A percentile compares a stretch with the other conserved stretches of the same genome.
Evolutionary conservation across 1,139 yeast genomes (phyloP).

Genomic region (Yamadazyma dendronema): DNA sequence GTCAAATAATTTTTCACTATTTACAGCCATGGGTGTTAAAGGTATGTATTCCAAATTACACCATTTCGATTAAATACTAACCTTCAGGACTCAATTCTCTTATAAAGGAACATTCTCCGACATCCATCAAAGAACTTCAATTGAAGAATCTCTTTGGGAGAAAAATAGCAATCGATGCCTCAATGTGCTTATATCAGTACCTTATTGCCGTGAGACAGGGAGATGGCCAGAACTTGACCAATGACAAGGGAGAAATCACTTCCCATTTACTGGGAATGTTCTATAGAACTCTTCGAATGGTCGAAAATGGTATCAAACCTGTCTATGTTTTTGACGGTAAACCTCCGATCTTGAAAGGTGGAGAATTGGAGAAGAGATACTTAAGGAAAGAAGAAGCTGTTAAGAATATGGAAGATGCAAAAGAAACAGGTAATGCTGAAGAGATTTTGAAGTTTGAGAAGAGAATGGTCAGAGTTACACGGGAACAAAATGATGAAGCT

Average conservation of each 20-base stretch:
- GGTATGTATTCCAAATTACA: no score
- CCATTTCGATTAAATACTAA: slow-evolving; percentile 14
- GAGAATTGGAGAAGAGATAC: slow-evolving; percentile 85
- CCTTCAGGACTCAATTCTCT: slow-evolving; percentile 66
- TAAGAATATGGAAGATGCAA: slow-evolving; percentile 66
- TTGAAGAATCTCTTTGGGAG: slow-evolving; percentile 87
- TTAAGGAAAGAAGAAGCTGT: slow-evolving; percentile 82
- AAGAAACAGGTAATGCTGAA: slow-evolving; percentile 77
- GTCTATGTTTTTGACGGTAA: slow-evolving; percentile 96
- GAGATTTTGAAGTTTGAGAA: slow-evolving; percentile 78
- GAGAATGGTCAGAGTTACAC: slow-evolving; percentile 82
- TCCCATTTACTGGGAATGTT: slow-evolving; percentile 95
- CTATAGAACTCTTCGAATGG: slow-evolving; percentile 84
- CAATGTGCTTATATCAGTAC: slow-evolving; percentile 94
- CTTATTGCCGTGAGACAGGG: slow-evolving; percentile 94
- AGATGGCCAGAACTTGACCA: slow-evolving; percentile 92
- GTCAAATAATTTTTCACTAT: background rate
- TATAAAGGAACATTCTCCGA: slow-evolving; percentile 86
- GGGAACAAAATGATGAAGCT: slow-evolving; percentile 93
- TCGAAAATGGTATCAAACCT: slow-evolving; percentile 91
- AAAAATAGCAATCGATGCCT: slow-evolving; percentile 86
- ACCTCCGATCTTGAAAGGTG: slow-evolving; percentile 89
- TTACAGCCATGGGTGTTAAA: slow-evolving; percentile 86
- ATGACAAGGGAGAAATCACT: slow-evolving; percentile 89
- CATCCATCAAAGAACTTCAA: slow-evolving; percentile 73